Base-by-base conservation (phyloP, 2,329 filamentous ascomycete species). In the Diaporthe humulicola region DNA sequence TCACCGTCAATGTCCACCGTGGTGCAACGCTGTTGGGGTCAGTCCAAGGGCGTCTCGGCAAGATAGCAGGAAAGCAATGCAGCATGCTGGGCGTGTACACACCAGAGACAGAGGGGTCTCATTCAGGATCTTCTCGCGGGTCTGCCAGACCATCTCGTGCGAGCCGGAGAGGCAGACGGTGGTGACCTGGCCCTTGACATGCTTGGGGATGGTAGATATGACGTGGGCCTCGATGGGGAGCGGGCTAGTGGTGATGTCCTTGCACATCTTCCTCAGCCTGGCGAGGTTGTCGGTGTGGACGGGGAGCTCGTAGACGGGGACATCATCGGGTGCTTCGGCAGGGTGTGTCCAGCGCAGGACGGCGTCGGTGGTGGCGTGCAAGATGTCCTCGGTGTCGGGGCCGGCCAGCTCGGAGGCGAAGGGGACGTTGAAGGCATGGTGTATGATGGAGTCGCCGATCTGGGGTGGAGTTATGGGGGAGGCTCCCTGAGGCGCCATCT, bases 391-490 rank as follows among this genome's bases (percentile, higher is more conserved):
- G 79, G 94, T 94, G 81, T 98, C 95, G 77, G 97, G 97, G 45
- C 97, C 97, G 77, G 94, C 91, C 76, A 99, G 92, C 81, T 96
- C 96, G 77, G 95, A 98, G 79, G 95, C 93, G 86, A 98, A 98
- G 76, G 97, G 97, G 66, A 99, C 94, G 83, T 98, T 98, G 92
- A 99, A 98, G 78, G 95, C 96, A 83, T 98, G 93, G 85, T 97
- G 95, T 84, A 98, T 94, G 78, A 92, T 92, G 70, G 93, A 89
- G 83, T 96, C 94, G 81, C 93, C 90, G 77, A 93, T 88, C 78
- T 93, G 92, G 74, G 93, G 91, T 78, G 93, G 92, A 80, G 92
- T 88, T 82, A 91, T 87, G 77, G 91, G 87, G 74, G 90, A 86
- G 75, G 86, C 85, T 70, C 88, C 85, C 74, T 87, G 86, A 73